Base-by-base conservation (phyloP, 179 eudicot genomes). In the Actinidia polygama region DNA sequence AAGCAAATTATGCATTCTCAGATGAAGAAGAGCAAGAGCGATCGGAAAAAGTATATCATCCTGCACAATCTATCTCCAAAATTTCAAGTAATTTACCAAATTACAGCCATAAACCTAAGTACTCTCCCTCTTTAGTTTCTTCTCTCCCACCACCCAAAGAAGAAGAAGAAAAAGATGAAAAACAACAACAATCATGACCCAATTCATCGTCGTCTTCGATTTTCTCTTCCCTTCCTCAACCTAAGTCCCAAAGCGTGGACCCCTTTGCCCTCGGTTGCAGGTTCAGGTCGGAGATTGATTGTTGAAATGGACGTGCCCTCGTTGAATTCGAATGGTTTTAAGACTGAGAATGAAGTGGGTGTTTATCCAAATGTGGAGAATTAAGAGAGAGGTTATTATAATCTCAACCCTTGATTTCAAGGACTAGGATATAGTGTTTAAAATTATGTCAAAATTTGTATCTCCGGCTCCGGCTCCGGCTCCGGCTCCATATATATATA, bases 1-100 rank as follows among this genome's bases (percentile, higher is more conserved):
- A 93, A 36, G 90, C 92, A 15, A 89, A 79, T 83, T 93, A 93
- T 79, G 93, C 92, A 30, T 92, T 95, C 6, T 92, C 97, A 30
- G 90, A 87, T 58, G 96, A 91, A 15, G 94, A 91, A 79, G 89
- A 88, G 10, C 26, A 10, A 57, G 26, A 81, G 10, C 71, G 26
- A 10, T 6, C 68, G 21, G 47, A 63, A 26, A 19, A 73, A 6
- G n/a, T 6, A n/a, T n/a, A n/a, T n/a, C n/a, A n/a, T n/a, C n/a
- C n/a, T n/a, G n/a, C n/a, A n/a, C n/a, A n/a, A n/a, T n/a, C n/a
- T n/a, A n/a, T n/a, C n/a, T n/a, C n/a, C n/a, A n/a, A n/a, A n/a
- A n/a, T n/a, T n/a, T n/a, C n/a, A n/a, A n/a, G n/a, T n/a, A n/a
- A n/a, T n/a, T n/a, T n/a, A n/a, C n/a, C n/a, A n/a, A n/a, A n/a